These are phyloP conservation scores for Lasiodiplodia sp. DNA, from an alignment of 2,329 filamentous ascomycete species.

Conservation along the genomic window DNA sequence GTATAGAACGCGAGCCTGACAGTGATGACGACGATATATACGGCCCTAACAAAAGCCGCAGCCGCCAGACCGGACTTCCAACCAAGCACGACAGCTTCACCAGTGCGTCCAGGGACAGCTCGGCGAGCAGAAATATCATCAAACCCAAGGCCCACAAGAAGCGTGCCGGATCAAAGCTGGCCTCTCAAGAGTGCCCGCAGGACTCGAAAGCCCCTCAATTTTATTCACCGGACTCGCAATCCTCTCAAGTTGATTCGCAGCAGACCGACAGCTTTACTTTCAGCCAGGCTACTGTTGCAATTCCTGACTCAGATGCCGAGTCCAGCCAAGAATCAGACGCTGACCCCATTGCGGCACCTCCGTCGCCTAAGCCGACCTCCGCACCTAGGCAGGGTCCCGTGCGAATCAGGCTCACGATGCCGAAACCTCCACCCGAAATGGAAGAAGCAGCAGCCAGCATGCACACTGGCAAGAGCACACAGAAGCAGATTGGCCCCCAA, in stretches of 20 bases:
- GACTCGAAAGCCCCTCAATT: neutral
- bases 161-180: constrained; percentile 7
- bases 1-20: constrained; percentile 60
- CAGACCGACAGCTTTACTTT: neutral
- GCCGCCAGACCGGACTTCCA: neutral
- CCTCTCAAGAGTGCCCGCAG: constrained; percentile 5
- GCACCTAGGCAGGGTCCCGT: constrained; percentile 24
- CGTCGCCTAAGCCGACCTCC: constrained; percentile 5
- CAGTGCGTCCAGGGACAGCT: constrained; percentile 19
- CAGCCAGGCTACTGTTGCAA: constrained; percentile 1
- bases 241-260: constrained; percentile 1
- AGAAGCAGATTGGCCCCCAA: constrained; percentile 44
- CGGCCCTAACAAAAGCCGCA: constrained; percentile 56
- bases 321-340: constrained; percentile 11
- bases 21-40: constrained; percentile 56
- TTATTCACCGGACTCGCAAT: constrained; percentile 2
- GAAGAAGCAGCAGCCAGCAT: constrained; percentile 34
- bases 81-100: constrained; percentile 10
- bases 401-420: constrained; percentile 30
- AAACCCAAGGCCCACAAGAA: constrained; percentile 19
- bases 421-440: constrained; percentile 46
- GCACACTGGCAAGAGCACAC: constrained; percentile 35
- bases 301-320: constrained; percentile 22
- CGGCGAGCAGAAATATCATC: constrained; percentile 9
- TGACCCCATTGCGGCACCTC: constrained; percentile 8